Conservation (phyloP, 306 rosid species). For the Rosa chinensis region DNA sequence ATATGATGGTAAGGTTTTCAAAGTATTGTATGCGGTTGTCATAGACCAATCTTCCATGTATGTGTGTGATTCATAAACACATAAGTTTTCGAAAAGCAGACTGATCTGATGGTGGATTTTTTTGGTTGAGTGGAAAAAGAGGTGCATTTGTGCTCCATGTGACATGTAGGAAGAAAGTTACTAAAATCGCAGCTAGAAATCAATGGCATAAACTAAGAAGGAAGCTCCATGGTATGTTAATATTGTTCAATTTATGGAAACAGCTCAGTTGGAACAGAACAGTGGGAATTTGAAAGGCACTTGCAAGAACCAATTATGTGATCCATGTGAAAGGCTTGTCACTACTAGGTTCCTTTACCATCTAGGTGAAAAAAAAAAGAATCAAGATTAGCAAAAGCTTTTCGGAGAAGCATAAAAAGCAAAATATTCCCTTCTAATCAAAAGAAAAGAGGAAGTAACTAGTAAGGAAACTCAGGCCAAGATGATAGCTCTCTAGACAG, state of each 20-base stretch:
- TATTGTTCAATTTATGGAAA: conserved; percentile 42
- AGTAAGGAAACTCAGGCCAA: conserved; percentile 34
- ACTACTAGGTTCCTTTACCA: conserved; percentile 30
- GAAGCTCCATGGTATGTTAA: conserved; percentile 44
- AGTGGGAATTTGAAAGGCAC: conserved; percentile 51
- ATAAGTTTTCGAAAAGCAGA: conserved; percentile 32
- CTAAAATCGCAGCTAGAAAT: conserved; percentile 41
- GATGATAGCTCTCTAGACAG: conserved; percentile 42
- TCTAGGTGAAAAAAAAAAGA: conserved; percentile 44
- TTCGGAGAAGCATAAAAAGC: conserved; percentile 46
- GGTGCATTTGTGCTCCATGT: conserved; percentile 55
- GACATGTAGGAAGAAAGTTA: conserved; percentile 42
- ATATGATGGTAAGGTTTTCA: conserved; percentile 26
- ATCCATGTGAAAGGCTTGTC: conserved; percentile 49
- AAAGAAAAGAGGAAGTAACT: conserved; percentile 38
- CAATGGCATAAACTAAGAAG: conserved; percentile 39
- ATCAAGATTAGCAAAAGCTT: conserved; percentile 52
- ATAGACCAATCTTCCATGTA: conserved; percentile 33
- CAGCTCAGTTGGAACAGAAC: conserved; percentile 36
- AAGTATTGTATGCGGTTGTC: conserved; percentile 35
- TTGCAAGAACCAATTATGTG: conserved; percentile 44
- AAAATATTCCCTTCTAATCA: conserved; percentile 47
- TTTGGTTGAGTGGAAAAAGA: conserved; percentile 35
- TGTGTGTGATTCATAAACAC: conserved; percentile 33
- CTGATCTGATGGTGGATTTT: conserved; percentile 30